Evolutionary conservation across 352 stramenopile species (phyloP).

Genomic region (Pythium phragmitis): DNA sequence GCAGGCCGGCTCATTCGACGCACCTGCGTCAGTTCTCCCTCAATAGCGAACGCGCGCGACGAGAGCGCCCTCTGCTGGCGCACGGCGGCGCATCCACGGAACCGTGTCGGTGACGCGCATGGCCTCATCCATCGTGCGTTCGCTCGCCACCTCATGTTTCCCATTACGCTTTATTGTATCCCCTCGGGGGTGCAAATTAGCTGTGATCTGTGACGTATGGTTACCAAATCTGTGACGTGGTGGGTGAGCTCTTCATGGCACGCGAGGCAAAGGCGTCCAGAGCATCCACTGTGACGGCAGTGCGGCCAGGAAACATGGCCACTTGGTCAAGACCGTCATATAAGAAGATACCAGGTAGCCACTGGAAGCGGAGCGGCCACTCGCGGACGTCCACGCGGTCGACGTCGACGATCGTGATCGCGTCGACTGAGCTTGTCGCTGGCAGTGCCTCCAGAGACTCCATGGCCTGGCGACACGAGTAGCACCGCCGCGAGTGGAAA

Average conservation of each 20-base stretch:
- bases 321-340: conserved; percentile 3
- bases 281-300: conserved; percentile 10
- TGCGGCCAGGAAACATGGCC: conserved; percentile 7
- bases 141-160: conserved; percentile 15
- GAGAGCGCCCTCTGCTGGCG: conserved; percentile 3
- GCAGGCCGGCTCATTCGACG: conserved; percentile 3
- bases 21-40: conserved; percentile 30
- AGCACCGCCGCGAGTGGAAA: conserved; percentile 18
- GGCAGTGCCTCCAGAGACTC: neutral
- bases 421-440: neutral
- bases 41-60: conserved; percentile 20
- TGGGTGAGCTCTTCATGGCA: too few relatives aligned
- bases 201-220: conserved; percentile 12
- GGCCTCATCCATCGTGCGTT: neutral
- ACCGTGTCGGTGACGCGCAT: neutral
- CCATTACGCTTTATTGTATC: conserved; percentile 8
- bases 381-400: conserved; percentile 20
- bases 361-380: conserved; percentile 21
- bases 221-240: conserved; percentile 7
- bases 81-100: neutral
- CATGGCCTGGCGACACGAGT: conserved; percentile 24
- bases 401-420: conserved; percentile 14
- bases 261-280: conserved; percentile 8
- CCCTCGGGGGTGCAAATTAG: conserved; percentile 7
- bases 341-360: conserved; percentile 22